A percentile compares a stretch with the other conserved stretches of the same genome.
Evolutionary conservation across 2,329 filamentous ascomycete species (phyloP).

Genomic region (Pseudogymnoascus sp.): DNA sequence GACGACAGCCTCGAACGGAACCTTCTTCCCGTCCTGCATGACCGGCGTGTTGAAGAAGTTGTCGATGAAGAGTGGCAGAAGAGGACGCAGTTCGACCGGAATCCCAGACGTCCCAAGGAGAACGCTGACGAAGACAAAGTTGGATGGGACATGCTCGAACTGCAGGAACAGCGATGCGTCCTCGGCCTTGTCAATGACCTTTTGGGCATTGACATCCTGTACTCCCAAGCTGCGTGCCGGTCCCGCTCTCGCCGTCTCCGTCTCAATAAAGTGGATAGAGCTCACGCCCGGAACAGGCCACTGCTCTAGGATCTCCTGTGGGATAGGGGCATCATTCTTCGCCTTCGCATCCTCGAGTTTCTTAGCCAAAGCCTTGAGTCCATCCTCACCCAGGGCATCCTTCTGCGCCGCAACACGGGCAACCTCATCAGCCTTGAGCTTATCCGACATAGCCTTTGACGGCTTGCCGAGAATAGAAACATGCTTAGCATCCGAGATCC

Average conservation of each 20-base stretch:
- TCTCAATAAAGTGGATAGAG: conserved; percentile 91
- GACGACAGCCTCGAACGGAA: conserved; percentile 89
- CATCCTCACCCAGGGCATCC: conserved; percentile 71
- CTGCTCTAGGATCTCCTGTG: conserved; percentile 67
- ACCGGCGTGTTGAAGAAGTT: conserved; percentile 95
- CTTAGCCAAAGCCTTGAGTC: conserved; percentile 65
- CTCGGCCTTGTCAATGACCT: conserved; percentile 62
- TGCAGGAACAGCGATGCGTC: conserved; percentile 77
- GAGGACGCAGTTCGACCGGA: conserved; percentile 73
- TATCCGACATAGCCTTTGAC: conserved; percentile 69
- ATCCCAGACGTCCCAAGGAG: conserved; percentile 72
- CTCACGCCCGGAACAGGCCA: conserved; percentile 80
- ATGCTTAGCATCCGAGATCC: conserved; percentile 79
- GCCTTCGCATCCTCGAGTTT: conserved; percentile 76
- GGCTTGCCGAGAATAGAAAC: conserved; percentile 84
- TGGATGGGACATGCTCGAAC: conserved; percentile 89
- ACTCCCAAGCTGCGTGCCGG: conserved; percentile 64
- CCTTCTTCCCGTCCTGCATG: conserved; percentile 61
- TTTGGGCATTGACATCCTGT: conserved; percentile 63
- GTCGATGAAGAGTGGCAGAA: conserved; percentile 77
- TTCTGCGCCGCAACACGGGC: conserved; percentile 72
- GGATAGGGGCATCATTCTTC: conserved; percentile 83
- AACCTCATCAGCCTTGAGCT: conserved; percentile 75
- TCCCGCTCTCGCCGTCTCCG: conserved; percentile 75
- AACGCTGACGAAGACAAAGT: conserved; percentile 80